phyloP scores from a whole-genome alignment of 805 yeast genomes.

The Candida montana region DNA sequence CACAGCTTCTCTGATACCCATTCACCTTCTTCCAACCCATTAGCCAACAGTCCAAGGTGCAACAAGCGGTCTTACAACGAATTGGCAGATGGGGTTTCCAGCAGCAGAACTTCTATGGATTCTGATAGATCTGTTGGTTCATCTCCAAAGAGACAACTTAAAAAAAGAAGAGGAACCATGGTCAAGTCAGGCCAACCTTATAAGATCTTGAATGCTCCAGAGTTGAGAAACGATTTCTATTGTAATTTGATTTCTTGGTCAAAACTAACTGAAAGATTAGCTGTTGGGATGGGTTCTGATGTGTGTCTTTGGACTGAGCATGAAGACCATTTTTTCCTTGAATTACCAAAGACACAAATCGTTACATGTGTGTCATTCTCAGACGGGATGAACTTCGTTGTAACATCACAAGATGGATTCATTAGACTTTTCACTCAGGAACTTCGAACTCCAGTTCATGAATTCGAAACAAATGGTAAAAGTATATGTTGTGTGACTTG shows the following conservation, averaged over 20 bases:
- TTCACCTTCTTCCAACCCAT: slow-evolving; percentile 1
- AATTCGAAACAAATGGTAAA: slow-evolving; percentile 27
- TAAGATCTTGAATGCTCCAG: slow-evolving; percentile 62
- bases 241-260: slow-evolving; percentile 77
- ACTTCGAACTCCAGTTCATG: slow-evolving; percentile 7
- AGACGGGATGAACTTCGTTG: slow-evolving; percentile 38
- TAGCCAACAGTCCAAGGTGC: slow-evolving; percentile 3
- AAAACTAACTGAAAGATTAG: slow-evolving; percentile 38
- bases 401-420: slow-evolving; percentile 57
- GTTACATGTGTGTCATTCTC: slow-evolving; percentile 59
- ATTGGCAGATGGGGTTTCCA: background rate
- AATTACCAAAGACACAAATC: slow-evolving; percentile 32
- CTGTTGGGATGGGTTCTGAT: slow-evolving; percentile 59
- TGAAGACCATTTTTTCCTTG: slow-evolving; percentile 41
- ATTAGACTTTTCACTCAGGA: slow-evolving; percentile 41
- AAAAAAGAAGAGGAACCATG: slow-evolving; percentile 19
- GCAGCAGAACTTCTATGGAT: slow-evolving; percentile 9
- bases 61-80: slow-evolving; percentile 4
- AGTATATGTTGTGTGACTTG: slow-evolving; percentile 56
- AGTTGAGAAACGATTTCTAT: slow-evolving; percentile 71
- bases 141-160: slow-evolving; percentile 2
- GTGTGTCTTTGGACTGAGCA: slow-evolving; percentile 61
- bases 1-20: slow-evolving; percentile 4
- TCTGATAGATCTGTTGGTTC: slow-evolving; percentile 10
- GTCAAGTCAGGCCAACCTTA: slow-evolving; percentile 38